A percentile compares a stretch with the other conserved stretches of the same genome.
Evolutionary conservation across 2,329 filamentous ascomycete genomes (phyloP).

Genomic region (Colletotrichum gloeosporioides): DNA sequence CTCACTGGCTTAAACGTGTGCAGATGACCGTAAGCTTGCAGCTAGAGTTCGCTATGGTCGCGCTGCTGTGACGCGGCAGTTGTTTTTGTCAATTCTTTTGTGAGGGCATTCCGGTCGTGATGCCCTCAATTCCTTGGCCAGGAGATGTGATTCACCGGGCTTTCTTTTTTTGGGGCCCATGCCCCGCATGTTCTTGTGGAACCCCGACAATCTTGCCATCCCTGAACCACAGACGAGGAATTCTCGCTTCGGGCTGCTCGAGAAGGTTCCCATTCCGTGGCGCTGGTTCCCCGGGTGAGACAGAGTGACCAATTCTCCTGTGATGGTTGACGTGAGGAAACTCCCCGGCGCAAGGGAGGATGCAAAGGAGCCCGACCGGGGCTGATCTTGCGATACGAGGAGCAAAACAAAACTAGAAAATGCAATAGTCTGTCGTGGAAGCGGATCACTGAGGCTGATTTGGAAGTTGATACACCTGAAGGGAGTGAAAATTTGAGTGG

Average conservation of each 20-base stretch:
- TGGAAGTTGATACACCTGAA: background rate
- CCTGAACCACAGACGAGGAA: conserved; percentile 2
- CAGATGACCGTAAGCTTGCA: background rate
- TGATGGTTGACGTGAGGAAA: background rate
- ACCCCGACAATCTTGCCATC: background rate
- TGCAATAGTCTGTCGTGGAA: background rate
- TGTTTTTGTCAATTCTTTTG: background rate
- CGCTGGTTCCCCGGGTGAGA: conserved; percentile 4
- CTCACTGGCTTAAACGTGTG: background rate
- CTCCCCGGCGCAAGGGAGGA: background rate
- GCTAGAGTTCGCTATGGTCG: background rate
- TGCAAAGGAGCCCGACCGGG: background rate
- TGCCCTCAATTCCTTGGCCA: background rate
- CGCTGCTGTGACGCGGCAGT: background rate
- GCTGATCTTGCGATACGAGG: background rate
- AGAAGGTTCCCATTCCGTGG: conserved; percentile 18
- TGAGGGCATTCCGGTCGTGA: background rate
- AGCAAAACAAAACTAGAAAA: background rate
- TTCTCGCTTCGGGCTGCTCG: background rate
- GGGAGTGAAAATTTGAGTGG: background rate
- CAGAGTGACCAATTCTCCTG: background rate
- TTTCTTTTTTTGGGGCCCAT: background rate
- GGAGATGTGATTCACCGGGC: background rate
- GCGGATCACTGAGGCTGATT: background rate
- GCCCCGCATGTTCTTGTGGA: conserved; percentile 9